phyloP scores from a whole-genome alignment of 2,329 filamentous ascomycete species.

The Monosporascus sp. region DNA sequence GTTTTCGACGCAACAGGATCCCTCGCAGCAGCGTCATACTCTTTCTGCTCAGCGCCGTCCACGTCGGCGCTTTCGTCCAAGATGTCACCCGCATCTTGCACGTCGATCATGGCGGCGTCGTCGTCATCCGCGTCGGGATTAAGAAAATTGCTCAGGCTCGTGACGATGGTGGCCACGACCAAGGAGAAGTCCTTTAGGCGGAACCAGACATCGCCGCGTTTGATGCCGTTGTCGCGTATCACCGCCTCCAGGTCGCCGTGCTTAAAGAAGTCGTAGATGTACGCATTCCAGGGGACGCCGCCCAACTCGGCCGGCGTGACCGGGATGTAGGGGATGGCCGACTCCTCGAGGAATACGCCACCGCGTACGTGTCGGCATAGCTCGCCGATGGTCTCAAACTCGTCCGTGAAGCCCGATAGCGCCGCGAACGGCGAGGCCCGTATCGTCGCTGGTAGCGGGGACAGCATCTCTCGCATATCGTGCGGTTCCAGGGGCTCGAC shows the following conservation, averaged over 20 bases:
- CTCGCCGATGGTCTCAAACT: slow-evolving; percentile 60
- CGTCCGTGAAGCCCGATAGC: slow-evolving; percentile 62
- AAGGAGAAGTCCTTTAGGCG: slow-evolving; percentile 54
- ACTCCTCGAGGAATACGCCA: slow-evolving; percentile 69
- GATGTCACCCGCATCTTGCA: slow-evolving; percentile 25
- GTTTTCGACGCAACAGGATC: slow-evolving; percentile 19
- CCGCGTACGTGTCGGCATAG: slow-evolving; percentile 60
- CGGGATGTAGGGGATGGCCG: slow-evolving; percentile 63
- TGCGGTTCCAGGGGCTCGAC: slow-evolving; percentile 29
- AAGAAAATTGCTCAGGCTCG: slow-evolving; percentile 54
- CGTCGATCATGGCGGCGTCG: slow-evolving; percentile 39
- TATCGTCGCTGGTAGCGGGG: slow-evolving; percentile 32
- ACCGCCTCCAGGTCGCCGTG: slow-evolving; percentile 60
- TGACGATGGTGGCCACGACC: slow-evolving; percentile 65
- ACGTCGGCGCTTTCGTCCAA: slow-evolving; percentile 19
- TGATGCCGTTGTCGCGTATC: slow-evolving; percentile 60
- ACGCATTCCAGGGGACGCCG: slow-evolving; percentile 53
- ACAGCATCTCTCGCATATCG: slow-evolving; percentile 16
- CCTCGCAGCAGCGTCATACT: slow-evolving; percentile 30
- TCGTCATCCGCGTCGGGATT: slow-evolving; percentile 40
- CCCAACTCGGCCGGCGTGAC: slow-evolving; percentile 51
- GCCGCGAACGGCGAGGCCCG: slow-evolving; percentile 65
- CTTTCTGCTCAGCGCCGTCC: slow-evolving; percentile 24
- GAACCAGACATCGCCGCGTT: slow-evolving; percentile 65
- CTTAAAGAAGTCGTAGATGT: slow-evolving; percentile 72